phyloP scores from a whole-genome alignment of 176 grass and related monocot species.

The Sorghum bicolor region DNA sequence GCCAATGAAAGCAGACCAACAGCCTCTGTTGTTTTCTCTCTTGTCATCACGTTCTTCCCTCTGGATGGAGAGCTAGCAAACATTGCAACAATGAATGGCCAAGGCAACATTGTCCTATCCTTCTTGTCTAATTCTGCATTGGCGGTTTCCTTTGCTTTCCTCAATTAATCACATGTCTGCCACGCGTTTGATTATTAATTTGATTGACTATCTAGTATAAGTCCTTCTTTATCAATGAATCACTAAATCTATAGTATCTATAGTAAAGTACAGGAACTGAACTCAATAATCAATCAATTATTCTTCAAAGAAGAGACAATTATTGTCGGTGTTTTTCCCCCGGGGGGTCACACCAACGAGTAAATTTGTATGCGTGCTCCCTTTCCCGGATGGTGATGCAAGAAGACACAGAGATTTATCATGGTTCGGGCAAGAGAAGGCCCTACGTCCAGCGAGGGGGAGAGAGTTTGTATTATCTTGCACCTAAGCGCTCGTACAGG shows the following conservation, averaged over 20 bases:
- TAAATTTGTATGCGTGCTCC: too few species aligned
- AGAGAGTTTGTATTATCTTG: too few species aligned
- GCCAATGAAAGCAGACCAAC: not conserved
- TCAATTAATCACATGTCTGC: not conserved
- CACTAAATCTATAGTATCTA: not conserved
- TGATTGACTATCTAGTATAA: not conserved
- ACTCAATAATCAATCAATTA: not conserved
- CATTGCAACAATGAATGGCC: not conserved
- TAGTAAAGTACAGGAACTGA: not conserved
- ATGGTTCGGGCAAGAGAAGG: too few species aligned
- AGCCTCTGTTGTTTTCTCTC: slow-evolving; percentile 35
- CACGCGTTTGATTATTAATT: not conserved
- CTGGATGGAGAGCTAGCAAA: slow-evolving; percentile 6
- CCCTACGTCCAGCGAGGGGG: too few species aligned
- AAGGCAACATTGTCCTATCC: slow-evolving; percentile 22
- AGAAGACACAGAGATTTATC: too few species aligned
- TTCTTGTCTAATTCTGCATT: slow-evolving; percentile 24
- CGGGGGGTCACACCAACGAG: too few species aligned
- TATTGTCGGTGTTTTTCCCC: too few species aligned
- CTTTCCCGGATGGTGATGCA: too few species aligned
- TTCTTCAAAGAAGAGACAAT: not conserved
- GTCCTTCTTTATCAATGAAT: not conserved
- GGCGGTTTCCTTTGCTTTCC: not conserved
- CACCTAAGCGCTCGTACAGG: too few species aligned
- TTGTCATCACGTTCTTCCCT: slow-evolving; percentile 9